Percentiles rank a stretch among this genome's conserved stretches.
These are phyloP conservation scores for Boletellus deceptivus DNA, from an alignment of 1,284 basidiomycete species.

Conservation along the genomic window DNA sequence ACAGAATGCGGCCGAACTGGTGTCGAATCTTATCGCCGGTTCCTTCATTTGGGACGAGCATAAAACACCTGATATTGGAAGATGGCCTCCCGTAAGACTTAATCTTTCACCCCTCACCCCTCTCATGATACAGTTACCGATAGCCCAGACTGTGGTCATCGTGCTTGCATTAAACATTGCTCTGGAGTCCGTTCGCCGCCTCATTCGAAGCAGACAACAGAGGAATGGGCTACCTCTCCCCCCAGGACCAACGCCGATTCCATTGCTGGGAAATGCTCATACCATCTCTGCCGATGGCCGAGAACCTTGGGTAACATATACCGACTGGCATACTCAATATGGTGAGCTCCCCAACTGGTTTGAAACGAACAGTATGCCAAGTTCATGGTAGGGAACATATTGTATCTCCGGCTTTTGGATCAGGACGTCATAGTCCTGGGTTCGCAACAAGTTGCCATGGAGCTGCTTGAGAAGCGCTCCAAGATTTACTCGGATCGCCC, in stretches of 20 bases:
- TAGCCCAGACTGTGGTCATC: not conserved
- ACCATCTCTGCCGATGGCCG: constrained; percentile 4
- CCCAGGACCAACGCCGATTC: constrained; percentile 5
- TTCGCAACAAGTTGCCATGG: constrained; percentile 2
- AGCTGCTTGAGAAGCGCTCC: constrained; percentile 20
- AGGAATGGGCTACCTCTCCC: constrained; percentile 7
- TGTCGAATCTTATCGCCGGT: too few relatives aligned
- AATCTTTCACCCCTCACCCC: too few relatives aligned
- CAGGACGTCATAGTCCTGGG: constrained; percentile 13
- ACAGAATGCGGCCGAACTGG: too few relatives aligned
- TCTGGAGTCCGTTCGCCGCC: not conserved
- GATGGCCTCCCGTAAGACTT: too few relatives aligned
- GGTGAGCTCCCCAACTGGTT: constrained; percentile 1
- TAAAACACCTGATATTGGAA: too few relatives aligned
- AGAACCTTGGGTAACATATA: constrained; percentile 18
- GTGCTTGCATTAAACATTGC: not conserved
- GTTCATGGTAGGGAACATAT: constrained; percentile 3
- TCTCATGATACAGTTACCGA: not conserved
- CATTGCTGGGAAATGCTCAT: constrained; percentile 10
- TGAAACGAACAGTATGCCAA: not conserved
- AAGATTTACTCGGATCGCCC: constrained; percentile 15
- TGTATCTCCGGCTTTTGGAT: constrained; percentile 14
- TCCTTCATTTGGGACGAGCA: too few relatives aligned
- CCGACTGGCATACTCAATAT: constrained; percentile 11
- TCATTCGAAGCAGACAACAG: not conserved